Evolutionary conservation across 345 rosid species (phyloP), one percentile per base, ranked within the genome.

Genomic region (Linum trigynum): DNA sequence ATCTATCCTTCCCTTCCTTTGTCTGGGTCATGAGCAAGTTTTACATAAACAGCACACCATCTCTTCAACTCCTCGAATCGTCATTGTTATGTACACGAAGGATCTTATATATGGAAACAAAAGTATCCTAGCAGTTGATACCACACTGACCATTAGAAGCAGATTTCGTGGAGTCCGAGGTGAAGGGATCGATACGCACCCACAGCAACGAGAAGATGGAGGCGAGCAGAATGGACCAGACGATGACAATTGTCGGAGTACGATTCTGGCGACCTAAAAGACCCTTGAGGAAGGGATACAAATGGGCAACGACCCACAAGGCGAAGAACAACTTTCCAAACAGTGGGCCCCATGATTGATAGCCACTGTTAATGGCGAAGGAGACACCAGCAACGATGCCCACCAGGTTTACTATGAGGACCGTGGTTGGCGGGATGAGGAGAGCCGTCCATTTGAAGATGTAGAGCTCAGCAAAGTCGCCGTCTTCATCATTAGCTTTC

Each of bases 351-450:
- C 99, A 94, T 0, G 99, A 94, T 64, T 94, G 99, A 81, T 94
- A 94, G 3, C 99, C 99, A 1, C 99, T 94, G 87, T 94, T 94
- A 40, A 90, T 78, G 38, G 99, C 99, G 39, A 71, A 90, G 0
- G 99, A 94, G 23, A 94, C 92, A n/a, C 99, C 99, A 2, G 99
- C 99, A 57, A 94, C 99, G n/a, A 94, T 86, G 40, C 99, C 97
- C 32, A 94, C 84, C 72, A 94, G 59, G 86, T 94, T 94, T 69
- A 94, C 83, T 1, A 90, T 75, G 50, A 94, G 83, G 67, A 94
- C 95, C 2, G 96, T 94, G 62, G 99, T 94, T 14, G 99, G 99
- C 39, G 99, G 97, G 59, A 94, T 86, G 74, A 94, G 95, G 77
- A 94, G 97, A 17, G 99, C 79, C 71, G 99, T 94, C 99, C 99